Base-by-base conservation (phyloP, 2,329 filamentous ascomycete species). In the Aspergillus sp. region DNA sequence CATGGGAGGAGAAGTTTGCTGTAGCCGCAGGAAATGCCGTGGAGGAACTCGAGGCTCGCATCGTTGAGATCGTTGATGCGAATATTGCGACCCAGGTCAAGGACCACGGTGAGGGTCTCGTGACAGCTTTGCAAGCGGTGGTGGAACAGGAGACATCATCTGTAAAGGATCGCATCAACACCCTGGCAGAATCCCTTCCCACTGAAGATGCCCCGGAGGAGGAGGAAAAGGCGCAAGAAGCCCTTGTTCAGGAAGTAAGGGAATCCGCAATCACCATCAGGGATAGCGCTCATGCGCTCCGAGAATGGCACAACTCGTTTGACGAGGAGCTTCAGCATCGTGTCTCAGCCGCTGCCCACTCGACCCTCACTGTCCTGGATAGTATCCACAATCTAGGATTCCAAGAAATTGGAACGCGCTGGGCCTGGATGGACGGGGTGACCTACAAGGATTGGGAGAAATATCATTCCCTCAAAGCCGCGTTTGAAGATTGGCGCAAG, bases 381-480 rank as follows among this genome's bases (percentile, higher is more conserved):
- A 84, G 85, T 65, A 92, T 94, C 55, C 85, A 89, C 40, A 88
- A 92, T 63, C 79, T 96, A 32, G 90, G 91, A 5, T 80, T 97
- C 31, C 90, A 96, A 68, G 90, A 95, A 69, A 91, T 97, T 49
- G 92, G 92, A 52, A 93, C 95, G 85, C 81, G 76, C 54, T 99
- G 94, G 92, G 91, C 93, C 11, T 96, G 90, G 87, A 94, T 91
- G 76, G 91, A 97, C 53, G 91, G 91, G 29, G 84, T 99, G 56
- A 96, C 93, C 1, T 97, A 99, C 79, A 92, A 95, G 71, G 91
- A 99, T 70, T 99, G 94, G 94, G 85, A 88, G 54, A 94, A 93
- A 70, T 99, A 96, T 67, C 91, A 97, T 70, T 85, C 89, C 54
- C 79, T 99, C 53, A 95, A 89, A 76, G 84, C 82, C 49, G 87